Evolutionary conservation across 1,284 basidiomycete species (phyloP).

Genomic region (Gymnopus androsaceus): DNA sequence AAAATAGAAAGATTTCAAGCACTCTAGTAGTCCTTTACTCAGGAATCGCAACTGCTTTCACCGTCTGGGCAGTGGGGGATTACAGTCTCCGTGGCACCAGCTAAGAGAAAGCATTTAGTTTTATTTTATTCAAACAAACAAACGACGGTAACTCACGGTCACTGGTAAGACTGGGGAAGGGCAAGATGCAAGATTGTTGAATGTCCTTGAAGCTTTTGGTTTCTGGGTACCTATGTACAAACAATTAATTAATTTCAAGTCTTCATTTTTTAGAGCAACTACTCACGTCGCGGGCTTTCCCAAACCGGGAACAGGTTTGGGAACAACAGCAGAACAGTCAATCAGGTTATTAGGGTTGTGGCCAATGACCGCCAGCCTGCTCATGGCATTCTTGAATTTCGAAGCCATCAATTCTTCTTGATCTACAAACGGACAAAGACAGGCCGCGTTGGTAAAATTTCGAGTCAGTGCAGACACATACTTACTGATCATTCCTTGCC

Average conservation of each 20-base stretch:
- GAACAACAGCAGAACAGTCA: constrained; percentile 33
- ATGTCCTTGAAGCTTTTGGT: constrained; percentile 23
- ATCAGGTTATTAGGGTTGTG: constrained; percentile 22
- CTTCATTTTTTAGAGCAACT: not conserved
- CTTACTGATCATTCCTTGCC: constrained; percentile 37
- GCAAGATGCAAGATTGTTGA: constrained; percentile 11
- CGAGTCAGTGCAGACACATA: not conserved
- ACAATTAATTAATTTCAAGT: not conserved
- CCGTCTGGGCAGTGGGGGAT: constrained; percentile 9
- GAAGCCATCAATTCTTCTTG: constrained; percentile 32
- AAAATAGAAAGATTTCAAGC: no score
- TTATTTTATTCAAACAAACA: not conserved
- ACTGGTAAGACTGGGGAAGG: constrained; percentile 13
- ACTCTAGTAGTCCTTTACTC: no score
- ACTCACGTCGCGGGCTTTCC: constrained; percentile 11
- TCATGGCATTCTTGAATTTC: constrained; percentile 31
- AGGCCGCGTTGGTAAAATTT: constrained; percentile 2
- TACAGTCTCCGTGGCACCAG: constrained; percentile 1
- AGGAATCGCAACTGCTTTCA: not conserved
- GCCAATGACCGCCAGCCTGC: constrained; percentile 30
- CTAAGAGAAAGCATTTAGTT: not conserved
- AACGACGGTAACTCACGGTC: constrained; percentile 6
- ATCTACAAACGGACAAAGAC: constrained; percentile 21
- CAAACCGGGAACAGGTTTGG: constrained; percentile 16
- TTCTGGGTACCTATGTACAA: constrained; percentile 16